Base-by-base conservation (phyloP, 768 basidiomycete genomes). In the Phylloporus arenicola region DNA sequence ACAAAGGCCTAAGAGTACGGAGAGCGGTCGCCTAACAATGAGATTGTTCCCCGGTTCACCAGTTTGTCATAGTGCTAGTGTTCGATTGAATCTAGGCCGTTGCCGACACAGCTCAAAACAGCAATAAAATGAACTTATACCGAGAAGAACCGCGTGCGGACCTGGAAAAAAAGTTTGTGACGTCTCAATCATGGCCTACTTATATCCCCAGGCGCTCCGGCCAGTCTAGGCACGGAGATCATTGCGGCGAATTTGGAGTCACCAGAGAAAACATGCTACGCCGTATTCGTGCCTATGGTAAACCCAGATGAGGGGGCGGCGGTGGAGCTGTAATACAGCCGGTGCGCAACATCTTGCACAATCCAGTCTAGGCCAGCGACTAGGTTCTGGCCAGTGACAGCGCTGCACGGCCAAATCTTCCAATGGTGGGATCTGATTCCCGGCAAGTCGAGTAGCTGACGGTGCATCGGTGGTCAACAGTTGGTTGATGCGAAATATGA, bases 321-420 rank as follows among this genome's bases (percentile, higher is more conserved):
- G 48, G 62, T 54, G 33, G 82, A 77, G 62, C 80, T 82, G 71
- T 91, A 96, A 68, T 97, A 96, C 29, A 97, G 72, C 58, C 94
- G 78, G 38, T 80, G 78, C 4, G 91, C 93, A 46, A 97, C 84
- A 57, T 96, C 91, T 33, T 80, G 77, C 16, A 96, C 91, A 22
- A 92, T 80, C 95, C 95, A 97, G 64, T 94, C 83, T 25, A 98
- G 76, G 34, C 94, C 95, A 54, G 82, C 73, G 10, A 90, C 76
- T 14, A 97, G 73, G 64, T 94, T 91, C 50, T 81, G 71, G 13
- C 94, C 95, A 0, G 90, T 94, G 35, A 92, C 79, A 11, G 95
- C 95, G 55, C 92, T 95, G 74, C 94, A 98, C 5, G 92, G 75
- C 70, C 84, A 82, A 55, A 97, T 92, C 58, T 77, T 82, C 91